phyloP scores from a whole-genome alignment of 768 basidiomycete species.

The Psilocybe sp. region DNA sequence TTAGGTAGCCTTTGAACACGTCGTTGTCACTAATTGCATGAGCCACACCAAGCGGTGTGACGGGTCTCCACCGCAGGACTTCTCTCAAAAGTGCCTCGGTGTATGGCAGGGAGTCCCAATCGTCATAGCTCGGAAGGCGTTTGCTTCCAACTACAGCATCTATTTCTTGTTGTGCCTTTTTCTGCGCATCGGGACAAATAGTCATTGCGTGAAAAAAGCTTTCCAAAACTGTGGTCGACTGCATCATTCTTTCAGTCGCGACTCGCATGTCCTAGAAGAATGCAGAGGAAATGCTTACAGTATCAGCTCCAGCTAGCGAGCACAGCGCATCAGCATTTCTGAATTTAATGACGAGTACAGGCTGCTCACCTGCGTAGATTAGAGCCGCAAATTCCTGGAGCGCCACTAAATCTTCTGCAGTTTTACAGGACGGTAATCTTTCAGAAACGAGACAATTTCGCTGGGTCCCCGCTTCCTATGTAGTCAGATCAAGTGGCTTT shows the following conservation, averaged over 20 bases:
- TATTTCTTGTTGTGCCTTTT: conserved; percentile 29
- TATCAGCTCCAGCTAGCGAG: not conserved
- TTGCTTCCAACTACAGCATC: conserved; percentile 23
- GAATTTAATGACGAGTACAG: too few relatives aligned
- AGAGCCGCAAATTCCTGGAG: not conserved
- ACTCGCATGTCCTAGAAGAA: too few relatives aligned
- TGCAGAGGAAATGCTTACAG: not conserved
- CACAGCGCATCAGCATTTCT: not conserved
- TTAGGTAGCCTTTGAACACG: conserved; percentile 22
- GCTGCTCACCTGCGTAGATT: not conserved
- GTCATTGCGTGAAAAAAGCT: conserved; percentile 27
- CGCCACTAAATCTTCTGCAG: not conserved
- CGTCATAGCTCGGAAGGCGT: conserved; percentile 21
- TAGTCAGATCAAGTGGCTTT: not conserved
- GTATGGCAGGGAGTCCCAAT: conserved; percentile 22
- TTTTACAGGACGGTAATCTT: not conserved
- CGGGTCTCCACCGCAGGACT: conserved; percentile 17
- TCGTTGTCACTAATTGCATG: conserved; percentile 22
- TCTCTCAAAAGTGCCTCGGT: conserved; percentile 10
- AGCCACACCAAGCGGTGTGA: conserved; percentile 17
- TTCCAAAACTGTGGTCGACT: not conserved
- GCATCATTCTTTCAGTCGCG: too few relatives aligned
- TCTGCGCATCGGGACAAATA: conserved; percentile 24
- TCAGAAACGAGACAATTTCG: not conserved
- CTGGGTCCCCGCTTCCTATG: not conserved